phyloP scores from a whole-genome alignment of 345 rosid genomes.

The Laguncularia racemosa region DNA sequence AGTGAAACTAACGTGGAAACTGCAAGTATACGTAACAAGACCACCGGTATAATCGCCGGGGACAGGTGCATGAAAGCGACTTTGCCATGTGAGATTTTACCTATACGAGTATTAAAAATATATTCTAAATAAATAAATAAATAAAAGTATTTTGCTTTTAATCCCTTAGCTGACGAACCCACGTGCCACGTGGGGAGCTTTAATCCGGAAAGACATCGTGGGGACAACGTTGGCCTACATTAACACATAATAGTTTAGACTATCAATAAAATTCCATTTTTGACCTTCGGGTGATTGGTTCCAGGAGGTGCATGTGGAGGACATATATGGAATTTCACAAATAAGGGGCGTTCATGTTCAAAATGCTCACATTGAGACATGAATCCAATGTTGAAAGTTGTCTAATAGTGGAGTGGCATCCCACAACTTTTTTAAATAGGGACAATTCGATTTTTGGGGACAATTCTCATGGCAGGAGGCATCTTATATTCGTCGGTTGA shows the following conservation, averaged over 20 bases:
- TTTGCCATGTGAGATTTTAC: slow-evolving; percentile 14
- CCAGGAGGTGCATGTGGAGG: background rate
- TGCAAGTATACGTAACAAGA: background rate
- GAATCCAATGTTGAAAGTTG: no score
- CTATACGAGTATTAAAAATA: background rate
- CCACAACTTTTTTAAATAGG: no score
- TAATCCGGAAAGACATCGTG: slow-evolving; percentile 17
- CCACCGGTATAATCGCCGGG: slow-evolving; percentile 22
- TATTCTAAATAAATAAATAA: background rate
- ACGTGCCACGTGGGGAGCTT: slow-evolving; percentile 30
- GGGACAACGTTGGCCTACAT: slow-evolving; percentile 5
- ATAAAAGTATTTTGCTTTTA: background rate
- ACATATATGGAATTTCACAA: no score
- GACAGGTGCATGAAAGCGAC: slow-evolving; percentile 20
- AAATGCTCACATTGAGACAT: no score
- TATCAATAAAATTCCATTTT: background rate
- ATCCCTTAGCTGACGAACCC: slow-evolving; percentile 8
- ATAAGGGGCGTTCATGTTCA: no score
- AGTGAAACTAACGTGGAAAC: slow-evolving; percentile 1
- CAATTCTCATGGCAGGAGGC: no score
- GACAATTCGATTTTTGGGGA: no score
- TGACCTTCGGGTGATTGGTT: background rate
- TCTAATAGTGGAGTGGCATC: no score
- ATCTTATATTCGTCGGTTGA: no score
- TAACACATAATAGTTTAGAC: no score